Base-by-base conservation (phyloP, 345 rosid genomes). In the Eucalyptus paniculata region DNA sequence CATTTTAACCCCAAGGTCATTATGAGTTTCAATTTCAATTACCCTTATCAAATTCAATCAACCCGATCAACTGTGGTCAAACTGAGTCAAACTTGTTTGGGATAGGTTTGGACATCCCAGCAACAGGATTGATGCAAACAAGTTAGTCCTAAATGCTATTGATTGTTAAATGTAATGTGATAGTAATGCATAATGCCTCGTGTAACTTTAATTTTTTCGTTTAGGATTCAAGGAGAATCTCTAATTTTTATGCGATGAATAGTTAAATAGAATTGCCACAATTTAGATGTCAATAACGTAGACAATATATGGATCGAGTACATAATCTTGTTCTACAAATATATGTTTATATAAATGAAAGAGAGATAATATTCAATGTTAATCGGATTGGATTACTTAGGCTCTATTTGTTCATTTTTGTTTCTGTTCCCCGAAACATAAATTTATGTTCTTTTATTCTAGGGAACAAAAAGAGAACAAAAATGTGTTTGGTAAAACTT, bases 201-300 rank as follows among this genome's bases (percentile, higher is more conserved):
- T 32, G 77, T n/a, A 67, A 67, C 77, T n/a, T n/a, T 13, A 65
- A 65, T 65, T 30, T 67, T 67, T 65, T n/a, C 4, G 5, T 67
- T n/a, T 13, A n/a, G 23, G 77, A 67, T n/a, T 67, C 12, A 17
- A 67, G 77, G 40, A 2, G 5, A 17, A n/a, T n/a, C 21, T 18
- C 23, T 32, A 10, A 56, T 24, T 4, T 56, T 56, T 56, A 56
- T 24, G 30, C 3, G 6, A 56, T 56, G 62, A 8, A n/a, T 67
- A 32, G 11, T 9, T 67, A n/a, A n/a, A 67, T 67, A 5, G 6
- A 67, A 67, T 67, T 4, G 21, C 12, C 37, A 67, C 16, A 32
- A 32, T 16, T n/a, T 67, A 32, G 3, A 18, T 67, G 2, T n/a
- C 11, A 4, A n/a, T 3, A 67, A 16, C 1, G 0, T 34, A 4